A percentile compares a stretch with the other conserved stretches of the same genome.
phyloP scores from a whole-genome alignment of 768 basidiomycete genomes.

The Suillus placidus region DNA sequence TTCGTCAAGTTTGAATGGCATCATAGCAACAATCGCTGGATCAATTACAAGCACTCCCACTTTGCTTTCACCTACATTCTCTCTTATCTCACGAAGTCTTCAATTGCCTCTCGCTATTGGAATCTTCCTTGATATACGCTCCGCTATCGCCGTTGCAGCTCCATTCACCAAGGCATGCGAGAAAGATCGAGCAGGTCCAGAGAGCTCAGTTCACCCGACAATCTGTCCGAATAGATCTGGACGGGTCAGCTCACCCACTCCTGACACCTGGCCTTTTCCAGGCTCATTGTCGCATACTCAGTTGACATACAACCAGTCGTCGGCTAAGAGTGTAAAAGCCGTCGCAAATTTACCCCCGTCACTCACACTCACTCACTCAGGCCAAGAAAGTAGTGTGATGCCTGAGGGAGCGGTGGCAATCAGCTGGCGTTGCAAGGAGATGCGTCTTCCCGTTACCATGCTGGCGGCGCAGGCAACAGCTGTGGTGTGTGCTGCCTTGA shows the following conservation, averaged over 20 bases:
- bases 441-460: constrained; percentile 18
- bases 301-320: neutral
- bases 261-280: constrained; percentile 36
- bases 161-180: constrained; percentile 10
- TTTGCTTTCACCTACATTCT: constrained; percentile 28
- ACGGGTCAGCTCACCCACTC: constrained; percentile 34
- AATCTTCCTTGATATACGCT: constrained; percentile 14
- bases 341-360: constrained; percentile 11
- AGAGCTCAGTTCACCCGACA: neutral
- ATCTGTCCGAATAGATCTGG: constrained; percentile 11
- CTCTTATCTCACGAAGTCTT: constrained; percentile 25
- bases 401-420: neutral
- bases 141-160: neutral
- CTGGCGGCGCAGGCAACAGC: constrained; percentile 25
- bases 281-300: constrained; percentile 27
- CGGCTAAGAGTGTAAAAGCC: neutral
- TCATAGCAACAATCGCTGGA: constrained; percentile 28
- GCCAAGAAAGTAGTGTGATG: neutral
- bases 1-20: neutral
- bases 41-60: constrained; percentile 27
- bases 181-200: constrained; percentile 13
- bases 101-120: constrained; percentile 22
- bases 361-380: constrained; percentile 6
- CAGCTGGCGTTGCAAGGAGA: neutral
- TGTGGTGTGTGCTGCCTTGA: constrained; percentile 26